Evolutionary conservation across 805 yeast species (phyloP), one percentile per base, ranked within the genome.

Genomic region (Lipomyces spencermartinsiae): DNA sequence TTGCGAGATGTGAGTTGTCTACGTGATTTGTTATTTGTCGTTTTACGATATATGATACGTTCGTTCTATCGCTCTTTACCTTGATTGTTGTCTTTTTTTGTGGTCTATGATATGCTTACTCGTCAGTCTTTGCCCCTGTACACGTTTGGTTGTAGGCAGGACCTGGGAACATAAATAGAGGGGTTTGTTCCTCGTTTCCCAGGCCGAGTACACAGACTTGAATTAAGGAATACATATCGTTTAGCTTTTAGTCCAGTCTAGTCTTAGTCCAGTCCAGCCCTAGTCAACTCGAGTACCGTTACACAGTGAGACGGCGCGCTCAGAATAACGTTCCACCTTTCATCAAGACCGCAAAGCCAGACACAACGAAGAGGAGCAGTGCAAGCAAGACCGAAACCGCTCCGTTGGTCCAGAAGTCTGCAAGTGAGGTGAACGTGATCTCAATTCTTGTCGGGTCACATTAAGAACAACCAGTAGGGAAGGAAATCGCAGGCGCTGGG

Each of bases 341-440:
- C 46, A 39, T 39, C n/a, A 39, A 39, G 46, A 39, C 46, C 46
- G 1, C 46, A 4, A 39, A 4, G 46, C 46, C 46, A 39, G 46
- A 39, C 2, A 39, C 14, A 3, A 39, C 4, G 46, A 39, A 39
- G 46, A 39, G 46, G 46, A 39, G 4, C 37, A 2, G 4, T 34
- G 3, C 37, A 34, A 34, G 37, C 37, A 34, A 34, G 37, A 2
- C 46, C 46, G 46, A 39, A 39, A n/a, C 46, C 46, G 14, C 46
- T 14, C 46, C 46, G 46, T 12, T 39, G 46, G 10, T 6, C n/a
- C 46, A 39, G 46, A 39, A 12, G n/a, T 39, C 46, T 39, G n/a
- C 46, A 39, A 39, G 46, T 39, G 46, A 39, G 46, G n/a, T 39
- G 46, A 39, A 39, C 46, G 46, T 39, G 46, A 39, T 39, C 46